phyloP scores from a whole-genome alignment of 1,139 yeast species.

The Kodamaea derodonti region DNA sequence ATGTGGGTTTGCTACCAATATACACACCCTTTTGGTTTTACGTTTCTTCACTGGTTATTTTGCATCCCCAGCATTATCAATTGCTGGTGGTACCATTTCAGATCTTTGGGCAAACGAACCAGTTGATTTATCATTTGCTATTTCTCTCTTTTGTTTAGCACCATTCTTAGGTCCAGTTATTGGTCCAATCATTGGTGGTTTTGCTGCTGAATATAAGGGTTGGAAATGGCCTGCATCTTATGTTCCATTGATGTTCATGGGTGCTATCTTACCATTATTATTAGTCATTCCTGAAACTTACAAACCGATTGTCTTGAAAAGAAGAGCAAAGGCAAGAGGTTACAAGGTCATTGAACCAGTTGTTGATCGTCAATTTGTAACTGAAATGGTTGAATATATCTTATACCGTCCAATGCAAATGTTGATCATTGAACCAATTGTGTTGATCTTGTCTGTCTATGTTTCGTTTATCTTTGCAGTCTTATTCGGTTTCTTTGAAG shows the following conservation, averaged over 20 bases:
- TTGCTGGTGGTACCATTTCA: conserved; percentile 82
- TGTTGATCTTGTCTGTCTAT: conserved; percentile 59
- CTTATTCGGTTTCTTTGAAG: conserved; percentile 73
- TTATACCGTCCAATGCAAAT: conserved; percentile 60
- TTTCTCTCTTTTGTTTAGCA: conserved; percentile 65
- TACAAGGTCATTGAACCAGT: conserved; percentile 37
- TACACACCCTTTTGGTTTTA: conserved; percentile 57
- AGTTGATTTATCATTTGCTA: conserved; percentile 62
- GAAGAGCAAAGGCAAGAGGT: conserved; percentile 59
- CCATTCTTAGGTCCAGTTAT: conserved; percentile 79
- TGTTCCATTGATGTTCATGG: conserved; percentile 72
- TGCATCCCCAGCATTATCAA: conserved; percentile 81
- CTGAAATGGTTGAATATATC: conserved; percentile 37
- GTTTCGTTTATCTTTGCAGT: conserved; percentile 74
- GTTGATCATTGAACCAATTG: conserved; percentile 68
- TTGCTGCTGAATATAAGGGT: conserved; percentile 61
- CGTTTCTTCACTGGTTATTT: conserved; percentile 78
- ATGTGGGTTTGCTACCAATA: conserved; percentile 59
- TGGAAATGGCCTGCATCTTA: conserved; percentile 78
- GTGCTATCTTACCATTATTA: conserved; percentile 57
- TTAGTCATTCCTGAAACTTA: conserved; percentile 66
- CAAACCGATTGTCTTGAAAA: conserved; percentile 54
- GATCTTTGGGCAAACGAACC: conserved; percentile 61
- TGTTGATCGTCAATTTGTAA: conserved; percentile 16
- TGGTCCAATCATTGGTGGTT: conserved; percentile 82